A percentile compares a stretch with the other conserved stretches of the same genome.
These are phyloP conservation scores for Pichia phayaonensis DNA, from an alignment of 805 yeast species.

Conservation along the genomic window DNA sequence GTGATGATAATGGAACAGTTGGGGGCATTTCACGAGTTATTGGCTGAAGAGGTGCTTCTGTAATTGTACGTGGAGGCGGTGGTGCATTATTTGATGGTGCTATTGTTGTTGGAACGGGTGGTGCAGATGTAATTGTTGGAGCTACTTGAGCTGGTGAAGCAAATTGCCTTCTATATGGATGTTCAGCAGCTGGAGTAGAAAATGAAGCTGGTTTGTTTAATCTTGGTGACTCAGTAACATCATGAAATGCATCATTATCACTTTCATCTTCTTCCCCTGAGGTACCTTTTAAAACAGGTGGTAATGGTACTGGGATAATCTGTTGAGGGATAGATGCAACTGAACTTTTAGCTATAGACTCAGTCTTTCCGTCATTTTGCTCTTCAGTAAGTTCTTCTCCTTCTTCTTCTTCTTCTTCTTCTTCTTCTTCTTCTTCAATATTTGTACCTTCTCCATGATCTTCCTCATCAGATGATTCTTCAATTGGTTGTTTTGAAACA, in stretches of 20 bases:
- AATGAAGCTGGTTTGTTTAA: not conserved
- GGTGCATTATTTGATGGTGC: not conserved
- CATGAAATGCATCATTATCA: not conserved
- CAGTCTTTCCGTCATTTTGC: conserved; percentile 2
- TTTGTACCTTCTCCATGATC: no score
- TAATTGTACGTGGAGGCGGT: not conserved
- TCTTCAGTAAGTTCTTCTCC: conserved; percentile 8
- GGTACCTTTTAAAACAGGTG: not conserved
- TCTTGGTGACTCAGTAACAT: not conserved
- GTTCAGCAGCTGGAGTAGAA: not conserved
- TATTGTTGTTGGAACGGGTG: conserved; percentile 9
- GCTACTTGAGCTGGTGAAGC: not conserved
- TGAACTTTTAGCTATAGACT: not conserved
- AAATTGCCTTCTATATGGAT: not conserved
- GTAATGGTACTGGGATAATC: not conserved
- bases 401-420: not conserved
- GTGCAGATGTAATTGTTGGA: conserved; percentile 2
- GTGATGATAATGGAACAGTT: conserved; percentile 12
- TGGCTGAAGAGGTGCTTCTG: not conserved
- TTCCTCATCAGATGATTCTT: not conserved
- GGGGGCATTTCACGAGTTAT: not conserved
- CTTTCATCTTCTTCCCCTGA: not conserved
- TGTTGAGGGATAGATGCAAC: not conserved
- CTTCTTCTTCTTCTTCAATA: no score
- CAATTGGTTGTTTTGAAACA: not conserved